phyloP scores from a whole-genome alignment of 2,329 filamentous ascomycete species.

The Didymella keratinophila region DNA sequence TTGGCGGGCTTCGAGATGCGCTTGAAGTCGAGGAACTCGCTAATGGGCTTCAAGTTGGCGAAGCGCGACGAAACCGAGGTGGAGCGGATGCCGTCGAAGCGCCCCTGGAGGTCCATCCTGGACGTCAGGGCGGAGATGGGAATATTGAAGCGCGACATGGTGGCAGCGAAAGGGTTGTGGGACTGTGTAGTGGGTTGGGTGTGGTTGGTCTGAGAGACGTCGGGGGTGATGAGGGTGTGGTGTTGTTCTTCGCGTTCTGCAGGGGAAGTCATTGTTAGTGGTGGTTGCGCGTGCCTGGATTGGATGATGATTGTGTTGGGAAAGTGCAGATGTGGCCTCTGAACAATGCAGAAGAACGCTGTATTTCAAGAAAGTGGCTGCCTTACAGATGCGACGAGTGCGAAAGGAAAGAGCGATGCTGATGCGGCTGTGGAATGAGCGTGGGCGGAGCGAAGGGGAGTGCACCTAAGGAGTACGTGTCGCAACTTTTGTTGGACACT shows the following conservation, averaged over 20 bases:
- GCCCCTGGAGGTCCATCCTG: conserved; percentile 83
- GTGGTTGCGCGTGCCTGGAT: conserved; percentile 16
- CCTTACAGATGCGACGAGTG: conserved; percentile 35
- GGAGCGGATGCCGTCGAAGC: conserved; percentile 82
- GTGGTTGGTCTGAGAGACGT: conserved; percentile 24
- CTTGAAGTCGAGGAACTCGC: conserved; percentile 96
- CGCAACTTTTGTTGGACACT: conserved; percentile 11
- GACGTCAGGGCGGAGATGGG: conserved; percentile 91
- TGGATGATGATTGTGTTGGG: conserved; percentile 2
- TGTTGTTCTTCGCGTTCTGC: conserved; percentile 42
- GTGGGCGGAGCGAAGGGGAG: conserved; percentile 22
- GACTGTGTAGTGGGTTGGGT: conserved; percentile 6
- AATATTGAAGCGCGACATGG: conserved; percentile 89
- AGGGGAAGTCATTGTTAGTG: conserved; percentile 41
- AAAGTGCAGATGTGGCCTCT: conserved; percentile 44
- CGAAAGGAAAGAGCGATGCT: conserved; percentile 21
- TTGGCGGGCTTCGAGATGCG: conserved; percentile 92
- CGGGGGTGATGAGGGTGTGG: conserved; percentile 33
- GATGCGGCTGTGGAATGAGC: conserved; percentile 37
- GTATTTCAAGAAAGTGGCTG: conserved; percentile 32
- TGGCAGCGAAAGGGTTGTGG: conserved; percentile 26
- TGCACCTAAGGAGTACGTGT: conserved; percentile 17
- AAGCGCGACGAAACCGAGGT: conserved; percentile 84
- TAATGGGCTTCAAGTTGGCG: conserved; percentile 87
- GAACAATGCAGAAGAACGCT: conserved; percentile 1